phyloP scores from a whole-genome alignment of 257 asterid genomes.

The Verbena officinalis region DNA sequence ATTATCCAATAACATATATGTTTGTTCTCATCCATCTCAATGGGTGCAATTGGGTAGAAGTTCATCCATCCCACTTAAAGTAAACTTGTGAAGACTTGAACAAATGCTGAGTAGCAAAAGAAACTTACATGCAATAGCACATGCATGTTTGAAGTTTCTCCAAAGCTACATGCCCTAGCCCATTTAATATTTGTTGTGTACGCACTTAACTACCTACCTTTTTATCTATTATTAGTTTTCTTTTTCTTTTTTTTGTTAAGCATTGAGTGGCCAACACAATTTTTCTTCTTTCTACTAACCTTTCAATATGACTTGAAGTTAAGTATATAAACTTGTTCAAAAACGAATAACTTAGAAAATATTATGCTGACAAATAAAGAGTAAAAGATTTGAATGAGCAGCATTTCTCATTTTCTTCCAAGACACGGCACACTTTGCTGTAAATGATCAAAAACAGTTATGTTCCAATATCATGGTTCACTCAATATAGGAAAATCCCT shows the following conservation, averaged over 20 bases:
- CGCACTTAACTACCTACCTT: not conserved
- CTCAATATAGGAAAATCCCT: no score
- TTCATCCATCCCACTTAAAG: conserved; percentile 6
- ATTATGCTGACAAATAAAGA: conserved; percentile 13
- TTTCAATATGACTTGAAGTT: not conserved
- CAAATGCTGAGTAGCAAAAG: not conserved
- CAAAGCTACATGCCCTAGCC: conserved; percentile 6
- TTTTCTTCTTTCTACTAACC: conserved; percentile 8
- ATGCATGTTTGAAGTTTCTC: not conserved
- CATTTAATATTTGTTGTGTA: not conserved
- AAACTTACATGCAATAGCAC: conserved; percentile 12
- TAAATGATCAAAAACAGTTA: no score
- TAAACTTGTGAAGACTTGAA: conserved; percentile 10
- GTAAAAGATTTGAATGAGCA: not conserved
- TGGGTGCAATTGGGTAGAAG: conserved; percentile 1
- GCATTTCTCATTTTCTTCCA: not conserved
- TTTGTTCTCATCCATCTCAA: conserved; percentile 13
- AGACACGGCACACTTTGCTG: no score
- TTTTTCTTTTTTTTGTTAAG: no score
- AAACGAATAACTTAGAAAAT: no score
- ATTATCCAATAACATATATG: conserved; percentile 12
- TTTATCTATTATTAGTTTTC: not conserved
- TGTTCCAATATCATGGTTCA: no score
- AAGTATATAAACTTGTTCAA: not conserved
- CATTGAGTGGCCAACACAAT: conserved; percentile 12